Conservation (phyloP, 805 yeast genomes). For the Metschnikowia peoriensis region DNA sequence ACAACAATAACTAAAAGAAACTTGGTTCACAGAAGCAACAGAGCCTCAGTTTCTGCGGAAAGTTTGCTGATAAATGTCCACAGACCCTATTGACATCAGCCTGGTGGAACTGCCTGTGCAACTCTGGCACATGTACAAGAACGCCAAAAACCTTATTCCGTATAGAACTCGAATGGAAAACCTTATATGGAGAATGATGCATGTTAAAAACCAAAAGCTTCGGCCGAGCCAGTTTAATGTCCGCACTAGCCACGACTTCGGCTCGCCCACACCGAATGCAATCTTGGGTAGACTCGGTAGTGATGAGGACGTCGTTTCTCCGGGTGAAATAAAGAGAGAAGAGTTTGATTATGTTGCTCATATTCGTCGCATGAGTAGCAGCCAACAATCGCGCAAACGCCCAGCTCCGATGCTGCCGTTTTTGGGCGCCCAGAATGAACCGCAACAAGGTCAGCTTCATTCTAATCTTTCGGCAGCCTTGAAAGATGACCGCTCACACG, state of each 20-base stretch:
- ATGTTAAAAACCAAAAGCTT: constrained; percentile 30
- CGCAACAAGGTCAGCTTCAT: constrained; percentile 9
- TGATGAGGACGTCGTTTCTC: constrained; percentile 6
- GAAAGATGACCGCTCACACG: constrained; percentile 4
- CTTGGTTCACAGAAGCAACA: neutral
- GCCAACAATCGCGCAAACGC: constrained; percentile 18
- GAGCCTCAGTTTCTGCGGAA: neutral
- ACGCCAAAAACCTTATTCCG: constrained; percentile 73
- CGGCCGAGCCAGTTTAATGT: constrained; percentile 4
- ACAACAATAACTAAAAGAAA: neutral
- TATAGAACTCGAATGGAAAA: constrained; percentile 77
- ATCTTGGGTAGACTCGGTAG: constrained; percentile 7
- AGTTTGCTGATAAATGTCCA: neutral
- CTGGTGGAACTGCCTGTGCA: constrained; percentile 21
- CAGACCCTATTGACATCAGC: constrained; percentile 1
- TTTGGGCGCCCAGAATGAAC: constrained; percentile 6
- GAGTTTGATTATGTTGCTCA: constrained; percentile 67
- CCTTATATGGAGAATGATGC: constrained; percentile 86
- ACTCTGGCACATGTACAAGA: constrained; percentile 79
- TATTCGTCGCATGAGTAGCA: constrained; percentile 54
- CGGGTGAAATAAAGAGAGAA: constrained; percentile 45
- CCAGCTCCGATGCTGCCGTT: constrained; percentile 22
- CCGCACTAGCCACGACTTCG: constrained; percentile 10
- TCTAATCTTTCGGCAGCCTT: constrained; percentile 22
- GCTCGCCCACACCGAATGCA: constrained; percentile 9